These are phyloP conservation scores for Aspergillus hancockii DNA, from an alignment of 495 filamentous ascomycete species.

Conservation along the genomic window DNA sequence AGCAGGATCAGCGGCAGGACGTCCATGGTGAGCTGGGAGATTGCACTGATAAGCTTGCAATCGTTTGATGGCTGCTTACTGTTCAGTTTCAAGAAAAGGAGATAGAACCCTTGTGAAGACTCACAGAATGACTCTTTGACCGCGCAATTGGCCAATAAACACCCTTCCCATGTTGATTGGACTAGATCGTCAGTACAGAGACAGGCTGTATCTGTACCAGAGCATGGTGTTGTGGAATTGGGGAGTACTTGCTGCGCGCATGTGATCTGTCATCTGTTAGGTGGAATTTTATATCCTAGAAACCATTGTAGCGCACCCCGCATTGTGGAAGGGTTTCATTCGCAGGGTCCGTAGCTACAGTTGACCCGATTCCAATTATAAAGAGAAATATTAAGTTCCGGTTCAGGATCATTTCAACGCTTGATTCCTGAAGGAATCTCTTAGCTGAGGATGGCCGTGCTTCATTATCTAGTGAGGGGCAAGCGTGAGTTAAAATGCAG, in stretches of 20 bases:
- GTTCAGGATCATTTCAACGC: neutral
- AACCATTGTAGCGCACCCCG: neutral
- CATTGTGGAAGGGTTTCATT: neutral
- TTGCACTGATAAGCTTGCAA: conserved; percentile 1
- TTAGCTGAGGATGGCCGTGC: neutral
- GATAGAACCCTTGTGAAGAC: neutral
- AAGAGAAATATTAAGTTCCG: neutral
- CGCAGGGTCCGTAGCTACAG: neutral
- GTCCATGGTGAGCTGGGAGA: neutral
- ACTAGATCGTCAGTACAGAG: neutral
- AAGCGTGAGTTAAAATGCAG: neutral
- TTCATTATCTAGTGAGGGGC: neutral
- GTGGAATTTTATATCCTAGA: neutral
- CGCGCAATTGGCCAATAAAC: neutral
- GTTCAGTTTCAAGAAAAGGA: neutral
- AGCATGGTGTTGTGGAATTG: neutral
- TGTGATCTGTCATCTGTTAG: neutral
- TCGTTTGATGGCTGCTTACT: neutral
- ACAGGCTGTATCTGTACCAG: neutral
- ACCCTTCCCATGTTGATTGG: neutral
- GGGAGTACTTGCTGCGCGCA: neutral
- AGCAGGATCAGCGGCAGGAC: neutral
- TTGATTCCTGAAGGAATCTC: neutral
- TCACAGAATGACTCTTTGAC: neutral
- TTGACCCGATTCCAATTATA: neutral